phyloP scores from a whole-genome alignment of 2,329 filamentous ascomycete genomes.

The Aspergillus ustus region DNA sequence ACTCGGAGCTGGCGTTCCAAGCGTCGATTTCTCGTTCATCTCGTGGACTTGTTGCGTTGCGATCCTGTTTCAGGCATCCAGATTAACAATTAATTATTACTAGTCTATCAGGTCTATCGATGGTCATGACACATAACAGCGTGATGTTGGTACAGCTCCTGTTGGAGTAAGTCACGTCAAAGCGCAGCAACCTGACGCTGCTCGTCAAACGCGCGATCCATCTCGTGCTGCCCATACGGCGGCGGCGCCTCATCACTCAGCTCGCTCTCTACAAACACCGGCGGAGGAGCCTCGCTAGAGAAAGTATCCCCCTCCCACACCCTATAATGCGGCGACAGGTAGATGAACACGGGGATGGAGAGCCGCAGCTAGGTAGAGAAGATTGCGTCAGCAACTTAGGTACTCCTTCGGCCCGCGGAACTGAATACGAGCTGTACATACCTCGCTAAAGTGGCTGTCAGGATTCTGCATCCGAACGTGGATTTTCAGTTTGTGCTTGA shows the following conservation, averaged over 20 bases:
- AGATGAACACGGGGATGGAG: neutral
- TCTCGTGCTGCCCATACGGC: constrained; percentile 6
- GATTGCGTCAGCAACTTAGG: too few species aligned
- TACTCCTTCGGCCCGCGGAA: neutral
- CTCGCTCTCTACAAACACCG: neutral
- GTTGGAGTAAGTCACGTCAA: neutral
- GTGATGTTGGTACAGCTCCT: neutral
- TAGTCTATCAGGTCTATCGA: neutral
- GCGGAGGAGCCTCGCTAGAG: neutral
- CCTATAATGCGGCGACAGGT: neutral
- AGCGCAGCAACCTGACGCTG: neutral
- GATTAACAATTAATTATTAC: neutral
- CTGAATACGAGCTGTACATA: neutral
- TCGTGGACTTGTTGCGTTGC: neutral
- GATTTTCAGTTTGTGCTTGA: constrained; percentile 3
- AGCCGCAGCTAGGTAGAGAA: neutral
- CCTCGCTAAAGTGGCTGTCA: constrained; percentile 3
- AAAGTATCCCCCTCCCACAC: neutral
- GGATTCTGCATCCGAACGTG: constrained; percentile 11
- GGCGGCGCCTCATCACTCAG: neutral
- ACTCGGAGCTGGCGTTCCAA: neutral
- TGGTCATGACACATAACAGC: neutral
- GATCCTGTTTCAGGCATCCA: neutral
- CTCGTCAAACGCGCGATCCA: neutral
- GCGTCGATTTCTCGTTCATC: neutral